phyloP scores from a whole-genome alignment of 495 filamentous ascomycete species.

The Hyaloscypha finlandica region DNA sequence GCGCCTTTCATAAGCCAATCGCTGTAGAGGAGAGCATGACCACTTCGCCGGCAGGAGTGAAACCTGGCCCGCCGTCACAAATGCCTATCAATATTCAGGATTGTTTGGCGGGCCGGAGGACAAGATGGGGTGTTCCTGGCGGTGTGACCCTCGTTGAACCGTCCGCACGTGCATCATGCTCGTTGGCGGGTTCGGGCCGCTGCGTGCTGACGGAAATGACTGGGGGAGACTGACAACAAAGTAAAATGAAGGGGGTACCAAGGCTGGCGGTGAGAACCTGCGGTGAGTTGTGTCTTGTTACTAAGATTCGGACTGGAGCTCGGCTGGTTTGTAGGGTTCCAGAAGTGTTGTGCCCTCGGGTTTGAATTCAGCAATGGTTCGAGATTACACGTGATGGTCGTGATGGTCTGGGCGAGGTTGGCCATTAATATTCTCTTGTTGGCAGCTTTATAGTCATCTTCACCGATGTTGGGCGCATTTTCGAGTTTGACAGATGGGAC shows the following conservation, averaged over 20 bases:
- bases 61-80: background rate
- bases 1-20: slow-evolving; percentile 4
- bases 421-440: no score
- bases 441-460: no score
- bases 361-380: no score
- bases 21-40: background rate
- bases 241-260: background rate
- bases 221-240: background rate
- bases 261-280: background rate
- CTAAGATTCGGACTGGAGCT: background rate
- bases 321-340: background rate
- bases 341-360: background rate
- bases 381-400: no score
- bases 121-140: slow-evolving; percentile 15
- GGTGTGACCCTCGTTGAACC: slow-evolving; percentile 2
- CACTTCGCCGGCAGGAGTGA: background rate
- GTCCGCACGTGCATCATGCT: slow-evolving; percentile 13
- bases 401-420: no score
- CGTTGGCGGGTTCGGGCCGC: slow-evolving; percentile 18
- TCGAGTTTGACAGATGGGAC: no score
- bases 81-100: background rate
- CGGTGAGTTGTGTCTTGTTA: background rate
- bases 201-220: slow-evolving; percentile 14
- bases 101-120: background rate
- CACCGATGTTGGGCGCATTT: no score